A percentile compares a stretch with the other conserved stretches of the same genome.
Evolutionary conservation across 176 grass and related monocot genomes (phyloP).

Genomic region (Triticum monococcum): DNA sequence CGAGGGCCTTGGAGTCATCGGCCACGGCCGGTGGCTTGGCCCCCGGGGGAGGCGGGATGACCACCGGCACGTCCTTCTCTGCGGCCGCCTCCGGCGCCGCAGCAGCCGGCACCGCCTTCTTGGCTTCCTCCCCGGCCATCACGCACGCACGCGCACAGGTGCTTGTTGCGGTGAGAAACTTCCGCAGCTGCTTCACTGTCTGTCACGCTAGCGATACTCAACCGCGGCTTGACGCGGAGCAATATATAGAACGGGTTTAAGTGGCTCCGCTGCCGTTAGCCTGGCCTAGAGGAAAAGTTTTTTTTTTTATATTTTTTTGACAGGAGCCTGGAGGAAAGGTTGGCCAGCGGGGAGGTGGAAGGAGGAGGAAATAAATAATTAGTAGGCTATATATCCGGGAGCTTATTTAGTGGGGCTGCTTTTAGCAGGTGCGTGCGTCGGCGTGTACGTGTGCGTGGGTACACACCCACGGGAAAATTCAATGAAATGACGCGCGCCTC

Average conservation of each 20-base stretch:
- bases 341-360: neutral
- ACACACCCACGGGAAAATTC: neutral
- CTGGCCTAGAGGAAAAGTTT: neutral
- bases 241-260: neutral
- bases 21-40: neutral
- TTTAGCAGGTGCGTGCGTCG: neutral
- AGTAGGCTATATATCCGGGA: too few relatives aligned
- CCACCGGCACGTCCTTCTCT: neutral
- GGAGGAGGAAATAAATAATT: too few relatives aligned
- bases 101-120: slow-evolving; percentile 1
- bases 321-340: neutral
- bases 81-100: neutral
- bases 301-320: too few relatives aligned
- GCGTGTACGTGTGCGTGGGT: neutral
- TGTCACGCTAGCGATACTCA: neutral
- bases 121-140: slow-evolving; percentile 7
- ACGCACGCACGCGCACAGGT: neutral
- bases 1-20: slow-evolving; percentile 1
- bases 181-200: neutral
- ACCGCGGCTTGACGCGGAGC: neutral
- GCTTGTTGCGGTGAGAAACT: neutral
- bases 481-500: neutral
- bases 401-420: too few relatives aligned
- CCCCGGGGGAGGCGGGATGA: neutral
- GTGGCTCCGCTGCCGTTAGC: neutral